Evolutionary conservation across 352 stramenopile genomes (phyloP), one percentile per base, ranked within the genome.

Genomic region (Pythium aristosporum): DNA sequence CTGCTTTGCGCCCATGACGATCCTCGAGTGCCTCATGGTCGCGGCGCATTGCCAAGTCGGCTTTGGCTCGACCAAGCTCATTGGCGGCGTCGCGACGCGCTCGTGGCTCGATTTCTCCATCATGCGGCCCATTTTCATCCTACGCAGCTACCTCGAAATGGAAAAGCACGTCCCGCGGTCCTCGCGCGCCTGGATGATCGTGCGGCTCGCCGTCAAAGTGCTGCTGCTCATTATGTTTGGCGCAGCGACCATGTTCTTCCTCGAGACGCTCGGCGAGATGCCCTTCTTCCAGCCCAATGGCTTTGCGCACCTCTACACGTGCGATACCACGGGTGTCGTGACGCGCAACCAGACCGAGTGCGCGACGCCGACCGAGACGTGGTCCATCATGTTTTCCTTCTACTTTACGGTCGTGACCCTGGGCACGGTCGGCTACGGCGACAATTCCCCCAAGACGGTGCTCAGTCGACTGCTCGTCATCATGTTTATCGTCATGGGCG

Each of bases 341-440:
- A 91, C 82, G 7, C 73, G 74, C 18, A 62, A 76, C 43, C 63
- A 76, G 47, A 85, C 67, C 21, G 65, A 73, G 2, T 92, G 83
- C 57, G 34, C 34, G 34, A 9, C 34, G 3, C 68, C 70, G 8
- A 71, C 75, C 16, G 70, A 90, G 62, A 93, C 86, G 2, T 95
- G 86, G 86, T 93, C 84, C 28, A 73, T 95, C 74, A 95, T 93
- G 84, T 95, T 92, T 61, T 88, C 86, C 4, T 90, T 93, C 58
- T 95, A 95, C 63, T 95, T 93, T 60, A 95, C 85, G 43, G 82
- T 95, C 51, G 86, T 95, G 79, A 96, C 88, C 25, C 79, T 96
- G 36, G 87, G 84, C 30, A 96, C 88, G 0, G 88, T 96, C 39
- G 88, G 88, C 0, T 96, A 96, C 52, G 88, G 88, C 18, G 88